A percentile compares a stretch with the other conserved stretches of the same genome.
Evolutionary conservation across 208 protist genomes (phyloP).

Genomic region (Kentomonas sorsogonicus): DNA sequence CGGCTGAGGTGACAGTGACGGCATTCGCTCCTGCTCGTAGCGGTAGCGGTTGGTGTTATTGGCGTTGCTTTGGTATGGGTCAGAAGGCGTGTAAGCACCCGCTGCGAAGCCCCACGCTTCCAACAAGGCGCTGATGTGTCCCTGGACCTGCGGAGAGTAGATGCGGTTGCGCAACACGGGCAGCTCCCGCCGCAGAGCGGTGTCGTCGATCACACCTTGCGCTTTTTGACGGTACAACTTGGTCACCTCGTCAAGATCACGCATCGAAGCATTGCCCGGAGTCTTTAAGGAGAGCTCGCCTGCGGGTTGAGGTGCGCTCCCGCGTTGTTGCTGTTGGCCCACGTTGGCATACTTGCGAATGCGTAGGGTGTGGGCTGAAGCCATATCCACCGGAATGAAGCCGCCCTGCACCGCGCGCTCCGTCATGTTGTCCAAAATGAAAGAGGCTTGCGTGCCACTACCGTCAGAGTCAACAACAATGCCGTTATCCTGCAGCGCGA

Average conservation of each 20-base stretch:
- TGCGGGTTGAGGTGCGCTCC: too few species aligned
- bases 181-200: constrained; percentile 30
- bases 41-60: too few species aligned
- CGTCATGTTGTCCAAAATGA: constrained; percentile 44
- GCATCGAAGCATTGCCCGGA: constrained; percentile 39
- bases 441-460: constrained; percentile 25
- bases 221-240: too few species aligned
- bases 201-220: constrained; percentile 21
- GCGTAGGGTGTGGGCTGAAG: constrained; percentile 42
- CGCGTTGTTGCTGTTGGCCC: too few species aligned
- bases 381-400: constrained; percentile 52
- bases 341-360: constrained; percentile 60
- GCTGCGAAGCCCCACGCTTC: constrained; percentile 13
- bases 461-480: constrained; percentile 45
- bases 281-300: constrained; percentile 54
- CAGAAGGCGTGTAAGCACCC: too few species aligned
- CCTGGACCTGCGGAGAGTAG: constrained; percentile 31
- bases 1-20: too few species aligned
- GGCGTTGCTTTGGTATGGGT: too few species aligned
- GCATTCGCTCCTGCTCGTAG: too few species aligned
- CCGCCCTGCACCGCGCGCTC: constrained; percentile 48
- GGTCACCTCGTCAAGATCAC: constrained; percentile 36
- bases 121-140: constrained; percentile 51
- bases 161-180: constrained; percentile 31
- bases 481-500: constrained; percentile 55